Base-by-base conservation (phyloP, 1,284 basidiomycete species). In the Boletus smithii region DNA sequence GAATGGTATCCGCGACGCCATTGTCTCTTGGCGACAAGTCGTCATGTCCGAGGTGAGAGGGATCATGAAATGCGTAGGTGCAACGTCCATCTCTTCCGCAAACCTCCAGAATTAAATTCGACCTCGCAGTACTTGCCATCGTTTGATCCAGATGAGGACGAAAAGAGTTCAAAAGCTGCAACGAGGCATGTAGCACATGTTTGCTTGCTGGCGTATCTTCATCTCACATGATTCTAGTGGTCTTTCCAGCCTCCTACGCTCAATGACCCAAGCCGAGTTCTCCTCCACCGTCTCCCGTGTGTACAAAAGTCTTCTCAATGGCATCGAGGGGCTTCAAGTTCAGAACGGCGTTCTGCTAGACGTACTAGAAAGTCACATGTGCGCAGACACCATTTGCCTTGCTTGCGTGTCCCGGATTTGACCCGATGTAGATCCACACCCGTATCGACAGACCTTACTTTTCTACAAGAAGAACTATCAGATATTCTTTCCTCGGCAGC, bases 401-500 rank as follows among this genome's bases (percentile, higher is more conserved):
- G 36, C 37, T 17, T 47, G 14, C n/a, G 32, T 47, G 42, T 46
- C 32, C 31, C 46, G 42, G 38, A 55, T 42, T 37, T 48, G 43
- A 38, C 36, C 49, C 42, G 48, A 31, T 41, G 8, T 42, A 63
- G 77, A 43, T 63, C 68, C n/a, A 62, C 70, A 27, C 53, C 63
- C 37, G 60, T 59, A 38, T 66, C 67, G 39, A 50, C 68, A 51
- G 75, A 76, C 46, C 65, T 75, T 32, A 57, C 73, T 4, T 65
- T 72, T 11, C 53, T 85, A 16, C 75, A 80, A 50, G 77, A 81
- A 49, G 81, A 86, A 53, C 63, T 88, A 7, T 66, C 76, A 3
- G 92, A 95, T 52, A 80, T 88, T 27, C 74, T 97, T 27, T 80
- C 84, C 3, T 86, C 90, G 0, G 81, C 84, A 0, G 83, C 89